Evolutionary conservation across 2,329 filamentous ascomycete species (phyloP).

Genomic region (Pleurostoma richardsiae): DNA sequence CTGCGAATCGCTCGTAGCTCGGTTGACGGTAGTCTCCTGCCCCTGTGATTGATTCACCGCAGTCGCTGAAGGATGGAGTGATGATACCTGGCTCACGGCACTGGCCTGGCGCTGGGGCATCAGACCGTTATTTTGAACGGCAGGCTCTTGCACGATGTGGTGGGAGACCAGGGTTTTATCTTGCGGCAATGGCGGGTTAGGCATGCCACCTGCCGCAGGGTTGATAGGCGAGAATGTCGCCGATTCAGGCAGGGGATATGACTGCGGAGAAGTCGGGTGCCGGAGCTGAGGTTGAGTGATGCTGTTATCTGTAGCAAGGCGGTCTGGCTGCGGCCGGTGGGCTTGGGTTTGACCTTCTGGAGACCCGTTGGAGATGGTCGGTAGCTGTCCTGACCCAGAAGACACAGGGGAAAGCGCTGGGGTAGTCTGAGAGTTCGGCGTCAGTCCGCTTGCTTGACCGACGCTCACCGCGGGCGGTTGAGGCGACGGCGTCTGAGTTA

Average conservation of each 20-base stretch:
- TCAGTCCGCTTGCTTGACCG: neutral
- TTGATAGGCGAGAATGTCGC: slow-evolving; percentile 13
- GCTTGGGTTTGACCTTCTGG: neutral
- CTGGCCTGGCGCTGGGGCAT: slow-evolving; percentile 17
- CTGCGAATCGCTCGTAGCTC: neutral
- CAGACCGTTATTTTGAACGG: slow-evolving; percentile 5
- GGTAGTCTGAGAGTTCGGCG: slow-evolving; percentile 2
- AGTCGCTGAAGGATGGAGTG: slow-evolving; percentile 7
- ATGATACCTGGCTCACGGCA: slow-evolving; percentile 18
- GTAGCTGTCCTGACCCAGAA: slow-evolving; percentile 1
- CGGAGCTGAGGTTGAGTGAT: slow-evolving; percentile 9
- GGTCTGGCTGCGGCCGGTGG: slow-evolving; percentile 8
- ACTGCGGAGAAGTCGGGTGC: slow-evolving; percentile 11
- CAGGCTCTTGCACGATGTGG: neutral
- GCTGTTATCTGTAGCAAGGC: slow-evolving; percentile 2
- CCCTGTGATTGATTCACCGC: neutral
- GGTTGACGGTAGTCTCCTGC: neutral
- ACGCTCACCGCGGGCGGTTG: neutral
- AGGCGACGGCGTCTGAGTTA: neutral
- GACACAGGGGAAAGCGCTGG: neutral
- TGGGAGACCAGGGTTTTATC: neutral
- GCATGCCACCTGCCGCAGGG: slow-evolving; percentile 6
- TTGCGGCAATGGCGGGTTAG: slow-evolving; percentile 7
- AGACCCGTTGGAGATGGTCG: neutral
- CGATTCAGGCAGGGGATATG: slow-evolving; percentile 11